These are phyloP conservation scores for Aspergillus brasiliensis DNA, from an alignment of 2,329 filamentous ascomycete species.

Conservation along the genomic window DNA sequence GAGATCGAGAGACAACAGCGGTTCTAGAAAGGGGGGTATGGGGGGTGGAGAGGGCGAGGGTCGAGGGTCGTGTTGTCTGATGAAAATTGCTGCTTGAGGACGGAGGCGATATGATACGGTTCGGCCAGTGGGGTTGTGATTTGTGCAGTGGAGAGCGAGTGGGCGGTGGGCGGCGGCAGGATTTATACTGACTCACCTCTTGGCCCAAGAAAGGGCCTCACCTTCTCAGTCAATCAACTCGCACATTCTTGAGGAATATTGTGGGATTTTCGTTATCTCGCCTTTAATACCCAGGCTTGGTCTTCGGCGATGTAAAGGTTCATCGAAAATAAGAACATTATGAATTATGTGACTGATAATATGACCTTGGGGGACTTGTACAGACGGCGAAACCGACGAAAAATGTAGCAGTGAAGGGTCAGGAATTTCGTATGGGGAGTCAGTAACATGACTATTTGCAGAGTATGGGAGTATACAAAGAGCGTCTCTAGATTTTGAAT, in stretches of 20 bases:
- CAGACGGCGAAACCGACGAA: too few species aligned
- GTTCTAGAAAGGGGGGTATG: constrained; percentile 7
- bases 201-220: not conserved
- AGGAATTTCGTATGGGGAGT: not conserved
- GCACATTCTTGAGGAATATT: not conserved
- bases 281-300: not conserved
- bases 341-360: not conserved
- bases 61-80: constrained; percentile 28
- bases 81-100: constrained; percentile 39
- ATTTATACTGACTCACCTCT: constrained; percentile 12
- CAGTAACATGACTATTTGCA: not conserved
- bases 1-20: constrained; percentile 10
- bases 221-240: not conserved
- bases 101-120: constrained; percentile 38
- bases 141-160: constrained; percentile 42
- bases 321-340: not conserved
- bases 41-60: constrained; percentile 17
- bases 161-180: constrained; percentile 31
- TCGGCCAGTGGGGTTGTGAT: constrained; percentile 35
- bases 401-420: too few species aligned
- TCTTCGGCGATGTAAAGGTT: not conserved
- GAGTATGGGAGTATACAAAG: not conserved
- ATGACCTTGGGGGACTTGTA: too few species aligned
- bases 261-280: not conserved
- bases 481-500: not conserved